Evolutionary conservation across 2,329 filamentous ascomycete genomes (phyloP).

Genomic region (Thelonectria rubi): DNA sequence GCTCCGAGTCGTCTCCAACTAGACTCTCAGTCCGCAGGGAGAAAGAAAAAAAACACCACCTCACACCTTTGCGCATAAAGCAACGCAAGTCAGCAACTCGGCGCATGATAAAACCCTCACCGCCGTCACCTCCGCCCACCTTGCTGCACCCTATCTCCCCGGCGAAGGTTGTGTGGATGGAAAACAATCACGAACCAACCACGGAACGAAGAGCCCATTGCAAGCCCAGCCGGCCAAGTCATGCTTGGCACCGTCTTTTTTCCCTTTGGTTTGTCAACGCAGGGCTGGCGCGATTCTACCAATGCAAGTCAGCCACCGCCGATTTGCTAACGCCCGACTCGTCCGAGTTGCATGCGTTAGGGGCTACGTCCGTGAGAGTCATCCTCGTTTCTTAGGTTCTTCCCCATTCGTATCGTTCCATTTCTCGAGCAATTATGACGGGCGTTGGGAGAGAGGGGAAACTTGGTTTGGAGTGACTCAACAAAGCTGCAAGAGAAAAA

Average conservation of each 20-base stretch:
- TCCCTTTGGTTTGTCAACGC: background rate
- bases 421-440: background rate
- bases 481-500: slow-evolving; percentile 9
- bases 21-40: too few species aligned
- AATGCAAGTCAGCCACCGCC: background rate
- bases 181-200: background rate
- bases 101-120: slow-evolving; percentile 7
- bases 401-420: background rate
- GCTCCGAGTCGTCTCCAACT: too few species aligned
- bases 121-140: slow-evolving; percentile 12
- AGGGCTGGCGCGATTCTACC: background rate
- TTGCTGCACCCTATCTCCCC: background rate
- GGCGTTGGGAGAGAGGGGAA: background rate
- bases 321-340: background rate
- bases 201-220: background rate
- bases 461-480: slow-evolving; percentile 9
- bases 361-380: slow-evolving; percentile 8
- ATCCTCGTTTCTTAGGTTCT: background rate
- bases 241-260: background rate
- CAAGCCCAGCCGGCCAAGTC: too few species aligned
- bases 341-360: slow-evolving; percentile 5
- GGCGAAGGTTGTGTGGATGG: too few species aligned
- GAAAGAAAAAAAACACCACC: background rate
- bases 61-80: slow-evolving; percentile 7
- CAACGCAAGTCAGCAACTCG: background rate